Conservation (phyloP, 2,329 filamentous ascomycete genomes). For the Sclerotinia sclerotiorum region DNA sequence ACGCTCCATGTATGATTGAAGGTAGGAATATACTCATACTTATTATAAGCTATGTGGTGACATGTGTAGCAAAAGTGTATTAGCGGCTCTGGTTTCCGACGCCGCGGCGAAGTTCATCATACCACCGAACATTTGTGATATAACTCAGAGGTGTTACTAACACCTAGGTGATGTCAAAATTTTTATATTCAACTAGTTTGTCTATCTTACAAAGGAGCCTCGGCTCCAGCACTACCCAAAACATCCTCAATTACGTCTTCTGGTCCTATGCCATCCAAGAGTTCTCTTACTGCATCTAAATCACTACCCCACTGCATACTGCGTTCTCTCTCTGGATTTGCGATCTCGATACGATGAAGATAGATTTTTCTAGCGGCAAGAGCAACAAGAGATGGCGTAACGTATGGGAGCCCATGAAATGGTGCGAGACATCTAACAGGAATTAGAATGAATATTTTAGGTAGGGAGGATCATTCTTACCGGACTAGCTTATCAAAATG, state of each 20-base stretch:
- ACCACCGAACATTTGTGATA: neutral
- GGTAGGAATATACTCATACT: neutral
- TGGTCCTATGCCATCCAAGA: slow-evolving; percentile 62
- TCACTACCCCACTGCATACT: slow-evolving; percentile 94
- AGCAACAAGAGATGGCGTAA: slow-evolving; percentile 78
- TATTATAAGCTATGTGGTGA: neutral
- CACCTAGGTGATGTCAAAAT: neutral
- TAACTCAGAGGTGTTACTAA: neutral
- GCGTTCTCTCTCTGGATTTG: slow-evolving; percentile 68
- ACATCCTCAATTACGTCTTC: slow-evolving; percentile 67
- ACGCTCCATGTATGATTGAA: neutral
- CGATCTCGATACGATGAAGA: slow-evolving; percentile 75
- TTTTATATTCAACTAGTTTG: neutral
- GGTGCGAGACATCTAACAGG: slow-evolving; percentile 65
- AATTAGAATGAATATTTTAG: slow-evolving; percentile 5
- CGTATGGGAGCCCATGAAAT: slow-evolving; percentile 76
- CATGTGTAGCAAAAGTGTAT: neutral
- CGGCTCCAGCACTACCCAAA: slow-evolving; percentile 51
- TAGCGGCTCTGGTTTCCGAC: too few species aligned
- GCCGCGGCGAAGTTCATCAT: neutral
- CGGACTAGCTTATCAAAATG: slow-evolving; percentile 70
- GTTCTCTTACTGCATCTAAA: slow-evolving; percentile 61
- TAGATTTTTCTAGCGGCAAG: slow-evolving; percentile 87
- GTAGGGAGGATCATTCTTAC: slow-evolving; percentile 41
- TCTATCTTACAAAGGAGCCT: slow-evolving; percentile 50